Conservation (phyloP, 2,329 filamentous ascomycete species). For the Bipolaris victoriae region DNA sequence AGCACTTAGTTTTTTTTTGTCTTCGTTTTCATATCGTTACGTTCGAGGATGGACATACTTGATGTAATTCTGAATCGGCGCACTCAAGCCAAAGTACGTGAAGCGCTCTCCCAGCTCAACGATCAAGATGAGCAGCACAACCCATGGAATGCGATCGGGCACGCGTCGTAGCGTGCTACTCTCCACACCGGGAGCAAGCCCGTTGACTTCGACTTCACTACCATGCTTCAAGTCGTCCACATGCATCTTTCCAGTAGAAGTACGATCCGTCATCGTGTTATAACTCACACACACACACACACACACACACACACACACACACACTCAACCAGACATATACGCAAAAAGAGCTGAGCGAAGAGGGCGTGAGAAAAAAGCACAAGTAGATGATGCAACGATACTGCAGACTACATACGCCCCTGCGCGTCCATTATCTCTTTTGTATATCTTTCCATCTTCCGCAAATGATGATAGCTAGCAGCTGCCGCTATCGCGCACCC, state of each 20-base stretch:
- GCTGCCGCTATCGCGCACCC: not conserved
- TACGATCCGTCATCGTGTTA: not conserved
- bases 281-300: not conserved
- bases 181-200: not conserved
- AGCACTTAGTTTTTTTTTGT: not conserved
- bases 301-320: not conserved
- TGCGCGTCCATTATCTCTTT: not conserved
- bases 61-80: conserved; percentile 23
- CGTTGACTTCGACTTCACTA: not conserved
- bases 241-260: not conserved
- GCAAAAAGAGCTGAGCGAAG: not conserved
- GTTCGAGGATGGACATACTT: conserved; percentile 25
- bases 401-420: not conserved
- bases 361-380: not conserved
- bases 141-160: conserved; percentile 6
- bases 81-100: conserved; percentile 20
- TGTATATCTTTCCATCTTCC: not conserved
- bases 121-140: conserved; percentile 19
- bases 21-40: not conserved
- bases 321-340: not conserved
- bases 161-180: not conserved
- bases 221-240: not conserved
- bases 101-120: conserved; percentile 24
- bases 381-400: not conserved
- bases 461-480: not conserved